Evolutionary conservation across 208 protist genomes (phyloP).

Genomic region (Strigomonas oncopelti): DNA sequence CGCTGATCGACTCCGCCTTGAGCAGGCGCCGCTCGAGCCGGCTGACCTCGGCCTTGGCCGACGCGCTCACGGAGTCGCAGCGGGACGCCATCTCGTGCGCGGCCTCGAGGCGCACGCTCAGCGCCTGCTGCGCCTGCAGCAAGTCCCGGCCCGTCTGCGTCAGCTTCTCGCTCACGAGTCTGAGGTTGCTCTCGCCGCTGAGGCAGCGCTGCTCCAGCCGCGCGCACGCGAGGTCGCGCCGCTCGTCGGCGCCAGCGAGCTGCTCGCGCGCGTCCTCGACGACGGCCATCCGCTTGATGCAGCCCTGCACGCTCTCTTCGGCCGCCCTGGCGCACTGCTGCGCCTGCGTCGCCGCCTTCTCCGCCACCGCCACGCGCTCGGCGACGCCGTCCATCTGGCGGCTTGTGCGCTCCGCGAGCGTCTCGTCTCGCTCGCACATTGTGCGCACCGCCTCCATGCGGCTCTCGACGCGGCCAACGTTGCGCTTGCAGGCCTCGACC

Average conservation of each 20-base stretch:
- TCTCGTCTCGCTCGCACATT: conserved; percentile 45
- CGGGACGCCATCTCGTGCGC: conserved; percentile 40
- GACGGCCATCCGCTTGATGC: conserved; percentile 4
- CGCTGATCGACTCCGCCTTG: conserved; percentile 26
- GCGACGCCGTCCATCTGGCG: conserved; percentile 22
- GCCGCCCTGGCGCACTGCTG: conserved; percentile 27
- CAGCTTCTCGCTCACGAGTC: conserved; percentile 39
- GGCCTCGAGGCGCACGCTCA: conserved; percentile 43
- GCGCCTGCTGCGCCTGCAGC: conserved; percentile 29
- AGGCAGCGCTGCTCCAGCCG: conserved; percentile 41
- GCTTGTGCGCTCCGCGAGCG: conserved; percentile 30
- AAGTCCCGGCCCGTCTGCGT: conserved; percentile 27
- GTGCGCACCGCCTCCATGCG: conserved; percentile 47
- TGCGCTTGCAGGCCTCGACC: conserved; percentile 61
- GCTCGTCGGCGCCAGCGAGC: conserved; percentile 15
- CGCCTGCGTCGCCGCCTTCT: conserved; percentile 23
- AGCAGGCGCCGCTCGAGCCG: conserved; percentile 59
- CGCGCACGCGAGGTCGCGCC: conserved; percentile 13
- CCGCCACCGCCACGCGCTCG: conserved; percentile 28
- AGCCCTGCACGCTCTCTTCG: conserved; percentile 13
- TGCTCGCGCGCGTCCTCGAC: conserved; percentile 22
- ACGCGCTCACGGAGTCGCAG: conserved; percentile 47
- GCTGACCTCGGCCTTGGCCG: conserved; percentile 53
- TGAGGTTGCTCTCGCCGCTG: conserved; percentile 27
- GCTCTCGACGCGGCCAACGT: conserved; percentile 50